phyloP scores from a whole-genome alignment of 129 eudicot genomes.

The Silybum marianum region DNA sequence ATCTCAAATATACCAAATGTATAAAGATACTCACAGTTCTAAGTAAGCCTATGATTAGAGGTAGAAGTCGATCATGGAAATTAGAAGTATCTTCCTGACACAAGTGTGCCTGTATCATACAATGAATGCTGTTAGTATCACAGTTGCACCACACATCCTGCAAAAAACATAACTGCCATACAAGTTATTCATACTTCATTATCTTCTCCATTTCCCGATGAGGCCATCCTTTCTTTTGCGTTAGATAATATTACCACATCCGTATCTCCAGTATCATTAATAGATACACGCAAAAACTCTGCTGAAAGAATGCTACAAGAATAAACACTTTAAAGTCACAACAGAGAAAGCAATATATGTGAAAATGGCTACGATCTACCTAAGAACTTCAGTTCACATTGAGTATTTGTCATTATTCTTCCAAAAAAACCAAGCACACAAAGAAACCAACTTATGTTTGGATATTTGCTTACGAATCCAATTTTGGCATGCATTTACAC shows the following conservation, averaged over 20 bases:
- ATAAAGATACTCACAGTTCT: slow-evolving; percentile 70
- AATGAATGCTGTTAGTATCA: slow-evolving; percentile 25
- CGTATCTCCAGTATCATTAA: slow-evolving; percentile 60
- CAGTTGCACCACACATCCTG: slow-evolving; percentile 14
- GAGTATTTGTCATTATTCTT: neutral
- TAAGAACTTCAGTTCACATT: neutral
- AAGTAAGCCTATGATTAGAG: slow-evolving; percentile 86
- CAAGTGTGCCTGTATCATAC: slow-evolving; percentile 58
- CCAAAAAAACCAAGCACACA: neutral
- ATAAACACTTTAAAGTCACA: slow-evolving; percentile 61
- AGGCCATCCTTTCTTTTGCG: slow-evolving; percentile 48
- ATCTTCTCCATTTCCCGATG: slow-evolving; percentile 54
- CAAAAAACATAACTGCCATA: slow-evolving; percentile 7
- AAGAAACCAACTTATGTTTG: neutral
- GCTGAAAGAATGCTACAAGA: slow-evolving; percentile 99
- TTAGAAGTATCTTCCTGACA: slow-evolving; percentile 65
- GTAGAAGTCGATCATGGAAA: slow-evolving; percentile 84
- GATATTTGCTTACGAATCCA: neutral
- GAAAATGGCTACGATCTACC: slow-evolving; percentile 4
- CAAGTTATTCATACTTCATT: slow-evolving; percentile 58
- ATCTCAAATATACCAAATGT: neutral
- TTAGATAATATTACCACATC: slow-evolving; percentile 51
- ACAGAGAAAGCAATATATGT: slow-evolving; percentile 23
- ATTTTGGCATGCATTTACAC: neutral
- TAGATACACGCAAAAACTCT: slow-evolving; percentile 90